Conservation (phyloP, 2,329 filamentous ascomycete genomes). For the Acephala macrosclerotiorum region DNA sequence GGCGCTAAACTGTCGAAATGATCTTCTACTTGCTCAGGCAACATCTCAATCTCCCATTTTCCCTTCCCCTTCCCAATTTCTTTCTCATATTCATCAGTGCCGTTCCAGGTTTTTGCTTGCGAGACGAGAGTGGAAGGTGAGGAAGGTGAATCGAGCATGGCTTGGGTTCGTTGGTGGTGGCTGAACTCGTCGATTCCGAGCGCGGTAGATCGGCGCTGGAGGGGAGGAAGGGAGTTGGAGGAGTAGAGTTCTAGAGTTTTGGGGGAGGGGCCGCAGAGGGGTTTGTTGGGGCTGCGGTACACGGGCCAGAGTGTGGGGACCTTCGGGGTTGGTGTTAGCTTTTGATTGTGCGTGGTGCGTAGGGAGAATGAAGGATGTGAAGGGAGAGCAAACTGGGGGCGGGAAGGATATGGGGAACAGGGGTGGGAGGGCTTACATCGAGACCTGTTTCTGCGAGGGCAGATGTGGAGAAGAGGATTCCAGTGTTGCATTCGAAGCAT, state of each 20-base stretch:
- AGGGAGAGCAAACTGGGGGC: too few relatives aligned
- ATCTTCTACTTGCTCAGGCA: slow-evolving; percentile 52
- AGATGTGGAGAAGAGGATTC: slow-evolving; percentile 51
- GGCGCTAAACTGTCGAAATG: slow-evolving; percentile 51
- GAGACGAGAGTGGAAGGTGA: neutral
- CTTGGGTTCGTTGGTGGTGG: too few relatives aligned
- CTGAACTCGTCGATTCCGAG: slow-evolving; percentile 36
- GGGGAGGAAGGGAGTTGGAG: slow-evolving; percentile 43
- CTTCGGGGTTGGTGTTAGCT: too few relatives aligned
- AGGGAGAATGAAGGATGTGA: too few relatives aligned
- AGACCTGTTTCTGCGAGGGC: slow-evolving; percentile 50
- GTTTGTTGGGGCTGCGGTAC: slow-evolving; percentile 45
- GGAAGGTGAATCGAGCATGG: too few relatives aligned
- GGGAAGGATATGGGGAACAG: too few relatives aligned
- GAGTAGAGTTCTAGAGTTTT: slow-evolving; percentile 47
- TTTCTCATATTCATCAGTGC: neutral
- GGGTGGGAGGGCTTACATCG: slow-evolving; percentile 50
- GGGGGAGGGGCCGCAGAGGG: slow-evolving; percentile 46
- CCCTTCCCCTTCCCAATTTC: neutral
- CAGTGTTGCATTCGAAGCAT: slow-evolving; percentile 54
- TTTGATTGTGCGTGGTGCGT: too few relatives aligned
- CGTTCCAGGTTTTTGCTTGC: neutral
- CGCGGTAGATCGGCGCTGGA: slow-evolving; percentile 43
- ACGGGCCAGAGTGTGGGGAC: too few relatives aligned
- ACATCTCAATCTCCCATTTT: slow-evolving; percentile 30